Evolutionary conservation across 2,329 filamentous ascomycete species (phyloP), one percentile per base, ranked within the genome.

Genomic region (Epichloe sp.): DNA sequence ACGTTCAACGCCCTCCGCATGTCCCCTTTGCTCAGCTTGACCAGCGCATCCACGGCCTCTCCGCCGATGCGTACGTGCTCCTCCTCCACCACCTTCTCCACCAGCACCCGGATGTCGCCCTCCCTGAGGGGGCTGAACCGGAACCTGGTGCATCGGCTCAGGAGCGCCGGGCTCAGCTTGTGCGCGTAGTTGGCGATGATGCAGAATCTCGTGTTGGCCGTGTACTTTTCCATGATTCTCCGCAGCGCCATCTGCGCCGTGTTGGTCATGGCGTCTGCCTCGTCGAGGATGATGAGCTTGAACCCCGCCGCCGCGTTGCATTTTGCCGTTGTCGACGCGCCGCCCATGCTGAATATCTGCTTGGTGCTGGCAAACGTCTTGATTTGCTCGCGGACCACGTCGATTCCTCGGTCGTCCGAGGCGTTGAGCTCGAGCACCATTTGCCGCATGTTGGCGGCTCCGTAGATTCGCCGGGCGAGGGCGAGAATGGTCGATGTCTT

Each of bases 211-310:
- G 93, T 96, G 71, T 98, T 98, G 54, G 87, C 87, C 0, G 93
- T 98, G 72, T 98, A 98, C 71, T 95, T 95, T 65, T 98, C 93
- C 93, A 98, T 98, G 63, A 98, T 97, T 46, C 93, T 77, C 55
- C 93, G 80, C 51, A 98, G 74, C 0, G 93, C 93, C 91, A 98
- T 98, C 69, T 98, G 93, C 5, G 93, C 93, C 0, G 91, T 94
- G 50, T 88, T 86, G n/a, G 93, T 98, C 93, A 98, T 98, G 50
- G 93, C 93, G 66, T 98, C 93, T n/a, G 93, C 93, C 73, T 98
- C 93, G 67, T 98, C 93, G 4, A 98, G 80, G 51, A 98, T 88
- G 64, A 98, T 97, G 59, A 98, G 81, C 73, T 98, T 98, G 75
- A 86, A 98, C 3, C 79, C 79, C 0, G 86, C 88, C 26, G 91